Evolutionary conservation across 2,329 filamentous ascomycete genomes (phyloP), one percentile per base, ranked within the genome.

Genomic region (Ilyonectria robusta): DNA sequence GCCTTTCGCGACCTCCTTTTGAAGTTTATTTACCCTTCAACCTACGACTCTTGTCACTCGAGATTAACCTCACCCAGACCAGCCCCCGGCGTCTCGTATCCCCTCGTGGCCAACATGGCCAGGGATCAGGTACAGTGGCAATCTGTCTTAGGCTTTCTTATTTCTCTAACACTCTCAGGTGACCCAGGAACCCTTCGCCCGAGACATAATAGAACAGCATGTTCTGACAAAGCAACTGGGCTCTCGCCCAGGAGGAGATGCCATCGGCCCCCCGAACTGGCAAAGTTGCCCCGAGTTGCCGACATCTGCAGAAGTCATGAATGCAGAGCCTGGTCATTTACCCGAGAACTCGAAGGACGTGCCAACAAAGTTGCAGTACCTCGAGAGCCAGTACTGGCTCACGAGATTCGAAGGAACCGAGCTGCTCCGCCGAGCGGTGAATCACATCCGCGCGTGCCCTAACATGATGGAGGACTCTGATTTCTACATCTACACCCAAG

Each of bases 331-430:
- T 3, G 59, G 71, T 4, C 46, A 48, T 0, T 46, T 79, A 4
- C 73, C 72, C 1, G n/a, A 51, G 5, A 44, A 62, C 1, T 44
- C 59, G 3, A 33, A 61, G 3, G 44, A 56, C 0, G 7, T 44
- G 0, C 29, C 37, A 1, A 64, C 69, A 2, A 78, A 78, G 21
- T 53, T 69, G 5, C 83, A 85, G 0, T 97, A 97, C 65, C 83
- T 97, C 0, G 83, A 88, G 35, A 87, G 89, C 0, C 93, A 97
- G 56, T 97, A 96, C 76, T 84, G 89, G 3, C 86, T 97, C 2
- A 84, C 94, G 8, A 87, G 94, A 3, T 92, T 94, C 75, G 94
- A 97, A 76, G 88, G 90, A 0, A 83, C 93, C 3, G 87, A 92
- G 13, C 87, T 91, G 1, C 83, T 97, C 0, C 87, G 94, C 7